Base-by-base conservation (phyloP, 345 rosid species). In the Turritis glabra region DNA sequence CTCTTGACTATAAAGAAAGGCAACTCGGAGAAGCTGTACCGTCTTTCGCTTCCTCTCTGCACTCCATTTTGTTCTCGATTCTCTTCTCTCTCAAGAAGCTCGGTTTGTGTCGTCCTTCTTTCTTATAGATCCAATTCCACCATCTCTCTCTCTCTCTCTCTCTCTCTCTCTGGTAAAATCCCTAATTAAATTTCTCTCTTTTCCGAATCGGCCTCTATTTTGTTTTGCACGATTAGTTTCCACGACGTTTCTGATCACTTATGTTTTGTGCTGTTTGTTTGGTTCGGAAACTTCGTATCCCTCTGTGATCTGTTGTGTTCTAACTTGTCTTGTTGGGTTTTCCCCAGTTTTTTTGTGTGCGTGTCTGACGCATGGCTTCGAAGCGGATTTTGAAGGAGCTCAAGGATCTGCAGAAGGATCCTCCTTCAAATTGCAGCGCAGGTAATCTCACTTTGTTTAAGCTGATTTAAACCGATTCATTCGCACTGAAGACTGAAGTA, bases 351-450 rank as follows among this genome's bases (percentile, higher is more conserved):
- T 35, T 35, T 37, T 12, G 14, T 22, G 22, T 26, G 14, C 18
- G 22, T 26, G 38, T 41, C 14, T 53, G 50, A 57, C 32, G 0
- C 51, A 74, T 85, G 86, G 85, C 86, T 53, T 81, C 86, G 4
- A 83, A 77, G 66, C 73, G 85, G 62, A 85, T 83, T 65, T 56
- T 56, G 75, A 74, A 74, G 40, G 79, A 78, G 70, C 78, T 78
- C 8, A 78, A 68, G 48, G 81, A 81, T 73, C 78, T 85, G 19
- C 85, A 83, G 73, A 83, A 75, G 59, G 84, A 83, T 75, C 89
- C 86, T 63, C 86, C 88, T 12, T 72, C 84, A 3, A 81, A 85
- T 27, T 83, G 86, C 71, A 83, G 88, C 74, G 84, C 88, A 54
- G 88, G 88, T 84, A 29, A 37, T 52, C 17, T 40, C 38, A 0